Evolutionary conservation across 192 early-diverging fungal species (phyloP), one percentile per base, ranked within the genome.

Genomic region (Coemansia sp.): DNA sequence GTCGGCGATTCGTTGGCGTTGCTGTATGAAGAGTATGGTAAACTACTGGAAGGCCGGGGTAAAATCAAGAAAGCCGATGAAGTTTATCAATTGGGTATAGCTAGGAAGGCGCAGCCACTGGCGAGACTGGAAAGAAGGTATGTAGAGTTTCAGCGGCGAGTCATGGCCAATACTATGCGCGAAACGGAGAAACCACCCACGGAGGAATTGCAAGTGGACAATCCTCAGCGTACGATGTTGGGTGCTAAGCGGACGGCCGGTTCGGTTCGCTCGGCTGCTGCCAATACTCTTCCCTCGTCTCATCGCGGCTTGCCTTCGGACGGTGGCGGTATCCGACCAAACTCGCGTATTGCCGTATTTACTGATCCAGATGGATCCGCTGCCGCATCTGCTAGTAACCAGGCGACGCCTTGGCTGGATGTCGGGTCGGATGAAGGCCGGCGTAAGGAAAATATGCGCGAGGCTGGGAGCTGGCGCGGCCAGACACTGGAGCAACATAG

Each of bases 1-100:
- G 94, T 97, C 61, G 95, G 93, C 0, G 64, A 74, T 15, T 76
- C 82, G 38, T 70, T 88, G 27, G 84, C 92, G 1, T 46, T 87
- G n/a, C 88, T 84, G 44, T 97, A 95, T 65, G 88, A 91, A 62
- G 92, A 94, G 62, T 93, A 94, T 65, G 91, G 89, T 0, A 74
- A 69, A 11, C 67, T 85, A 5, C 62, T 93, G 45, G 92, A 94
- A 70, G 41, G 65, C 0, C 39, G 45, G 9, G 74, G 79, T 11
- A 85, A 84, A 69, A 76, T 62, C 17, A 21, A 77, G 73, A 76
- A 68, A 51, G 92, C 91, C 0, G 85, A 88, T 25, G 87, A 92
- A 31, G 76, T 91, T 1, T 91, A 83, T 60, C 68, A 75, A 45
- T 65, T 89, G 32, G 94, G 94, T 14, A 87, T 95, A 7, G 69